Evolutionary conservation across 257 asterid genomes (phyloP), one percentile per base, ranked within the genome.

Genomic region (Lavandula angustifolia): DNA sequence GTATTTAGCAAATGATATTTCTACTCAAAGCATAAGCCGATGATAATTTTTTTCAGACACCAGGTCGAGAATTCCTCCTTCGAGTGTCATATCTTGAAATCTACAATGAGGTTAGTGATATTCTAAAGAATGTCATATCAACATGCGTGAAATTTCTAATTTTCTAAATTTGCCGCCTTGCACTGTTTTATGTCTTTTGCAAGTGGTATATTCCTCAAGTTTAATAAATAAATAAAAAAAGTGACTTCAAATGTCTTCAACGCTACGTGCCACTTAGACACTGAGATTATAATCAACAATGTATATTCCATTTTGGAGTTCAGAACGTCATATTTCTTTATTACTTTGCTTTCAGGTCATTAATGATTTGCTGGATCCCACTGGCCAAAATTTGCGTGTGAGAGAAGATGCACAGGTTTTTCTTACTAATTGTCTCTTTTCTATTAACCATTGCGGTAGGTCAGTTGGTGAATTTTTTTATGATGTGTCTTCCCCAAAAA

Each of bases 31-130:
- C 48, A 55, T 71, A 18, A 63, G 64, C 40, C 67, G 61, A 51
- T 47, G 13, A 48, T 44, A 33, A 60, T 70, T 75, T 63, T 63
- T 58, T 72, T 67, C 95, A 92, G 98, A 89, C 98, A 75, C 96
- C 98, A 60, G 98, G 96, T 31, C 76, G 96, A 27, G 98, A 92
- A 76, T 92, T 85, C 76, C 82, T 92, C 73, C 96, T 92, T 69
- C 91, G 98, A 1, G 98, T 92, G 40, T 92, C 98, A 12, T 92
- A 89, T 77, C 92, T 92, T 64, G 98, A 92, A 76, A 92, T 92
- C 69, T 92, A 92, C 74, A 92, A 92, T 38, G 98, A 92, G 98
- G 98, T 92, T 34, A 73, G 96, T 75, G 44, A 33, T 44, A 52
- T 9, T 32, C 18, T 12, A 12, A 34, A 42, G 44, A 18, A 14